Percentiles rank a stretch among this genome's conserved stretches.
phyloP scores from a whole-genome alignment of 352 stramenopile species.

The Peronospora farinosa region DNA sequence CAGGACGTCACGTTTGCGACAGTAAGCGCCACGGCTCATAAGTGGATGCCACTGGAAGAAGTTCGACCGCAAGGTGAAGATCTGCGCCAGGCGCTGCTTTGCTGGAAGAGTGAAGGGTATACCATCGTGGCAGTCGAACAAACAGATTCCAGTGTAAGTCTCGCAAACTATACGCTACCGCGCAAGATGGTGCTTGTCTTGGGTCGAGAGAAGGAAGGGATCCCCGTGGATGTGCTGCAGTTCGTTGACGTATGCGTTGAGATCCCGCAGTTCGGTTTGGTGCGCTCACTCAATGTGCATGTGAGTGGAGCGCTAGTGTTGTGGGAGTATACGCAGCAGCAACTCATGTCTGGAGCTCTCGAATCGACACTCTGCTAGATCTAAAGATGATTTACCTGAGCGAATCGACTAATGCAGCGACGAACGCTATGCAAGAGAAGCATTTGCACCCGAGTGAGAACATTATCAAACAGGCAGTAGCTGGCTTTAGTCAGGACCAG shows the following conservation, averaged over 20 bases:
- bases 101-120: constrained; percentile 85
- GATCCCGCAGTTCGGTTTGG: constrained; percentile 96
- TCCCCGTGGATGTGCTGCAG: constrained; percentile 92
- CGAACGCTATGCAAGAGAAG: no score
- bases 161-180: constrained; percentile 82
- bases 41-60: constrained; percentile 93
- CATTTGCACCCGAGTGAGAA: constrained; percentile 20
- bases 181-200: constrained; percentile 91
- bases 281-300: constrained; percentile 96
- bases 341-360: constrained; percentile 28
- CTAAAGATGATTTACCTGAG: not conserved
- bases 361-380: constrained; percentile 15
- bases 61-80: constrained; percentile 48
- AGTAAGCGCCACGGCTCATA: constrained; percentile 89
- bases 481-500: no score
- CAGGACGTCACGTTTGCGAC: constrained; percentile 88
- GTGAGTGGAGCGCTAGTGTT: constrained; percentile 92
- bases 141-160: constrained; percentile 86
- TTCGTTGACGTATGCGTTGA: constrained; percentile 95
- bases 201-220: constrained; percentile 95
- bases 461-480: constrained; percentile 30
- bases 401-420: no score
- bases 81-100: constrained; percentile 31
- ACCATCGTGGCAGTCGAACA: constrained; percentile 93
- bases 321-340: constrained; percentile 95